Base-by-base conservation (phyloP, 305 asterid genomes). In the Solanum aculeatissimum region DNA sequence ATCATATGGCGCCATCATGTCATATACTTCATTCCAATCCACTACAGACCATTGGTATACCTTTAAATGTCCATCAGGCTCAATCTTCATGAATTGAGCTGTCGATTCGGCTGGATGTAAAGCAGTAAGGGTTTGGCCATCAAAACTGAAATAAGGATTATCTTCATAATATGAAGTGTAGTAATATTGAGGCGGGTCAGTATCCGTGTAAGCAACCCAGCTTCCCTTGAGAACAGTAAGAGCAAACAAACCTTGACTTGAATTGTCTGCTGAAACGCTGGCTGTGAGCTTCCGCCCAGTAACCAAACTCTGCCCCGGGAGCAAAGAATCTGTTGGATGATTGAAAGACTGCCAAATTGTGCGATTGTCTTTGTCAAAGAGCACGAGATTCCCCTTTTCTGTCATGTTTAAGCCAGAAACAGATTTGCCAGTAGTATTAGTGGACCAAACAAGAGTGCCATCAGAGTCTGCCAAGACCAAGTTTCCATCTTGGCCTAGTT, bases 291-390 rank as follows among this genome's bases (percentile, higher is more conserved):
- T 84, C 55, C 18, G 70, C 3, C 86, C 83, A 1, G 80, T 4
- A 2, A 12, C 21, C 82, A 86, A 53, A 9, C 2, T n/a, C 57
- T 83, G 86, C 58, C 83, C 69, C 13, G 60, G 69, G 12, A 81
- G 66, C 29, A 85, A 70, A 29, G 60, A 15, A 42, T 85, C 85
- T 2, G 83, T 72, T 7, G 85, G 87, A 25, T 85, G 68, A 85
- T 75, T 25, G 74, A 82, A 86, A 9, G 88, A 82, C 25, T 66
- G 69, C 88, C 86, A 86, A 32, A 86, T 35, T 13, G 5, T 0
- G 19, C 11, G 29, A 10, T 54, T 40, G n/a, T 1, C 62, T 83
- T n/a, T 12, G 18, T 55, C 81, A 21, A 70, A 54, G n/a, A 83
- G 65, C 4, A 69, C 71, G 8, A 83, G 85, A 55, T 83, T 69